These are phyloP conservation scores for Mucor racemosus DNA, from an alignment of 371 early-diverging fungal genomes.

Conservation along the genomic window DNA sequence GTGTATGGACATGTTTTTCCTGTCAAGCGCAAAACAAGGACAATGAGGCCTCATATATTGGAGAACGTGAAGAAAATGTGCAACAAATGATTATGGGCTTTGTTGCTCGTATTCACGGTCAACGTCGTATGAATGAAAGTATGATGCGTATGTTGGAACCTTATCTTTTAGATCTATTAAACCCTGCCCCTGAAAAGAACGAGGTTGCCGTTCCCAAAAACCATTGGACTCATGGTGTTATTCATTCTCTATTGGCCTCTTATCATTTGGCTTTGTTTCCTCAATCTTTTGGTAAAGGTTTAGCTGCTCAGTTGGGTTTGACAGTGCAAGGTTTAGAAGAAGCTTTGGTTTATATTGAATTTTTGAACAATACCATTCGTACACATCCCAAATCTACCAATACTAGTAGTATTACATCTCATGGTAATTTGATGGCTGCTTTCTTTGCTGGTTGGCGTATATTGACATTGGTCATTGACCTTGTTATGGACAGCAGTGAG, in stretches of 20 bases:
- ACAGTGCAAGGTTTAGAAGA: conserved; percentile 41
- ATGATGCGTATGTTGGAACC: conserved; percentile 50
- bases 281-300: conserved; percentile 45
- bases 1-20: conserved; percentile 29
- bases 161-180: conserved; percentile 35
- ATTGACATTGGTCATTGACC: conserved; percentile 33
- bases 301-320: conserved; percentile 45
- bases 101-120: conserved; percentile 31
- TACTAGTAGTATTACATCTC: background rate
- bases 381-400: conserved; percentile 7
- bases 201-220: conserved; percentile 27
- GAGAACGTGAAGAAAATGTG: conserved; percentile 34
- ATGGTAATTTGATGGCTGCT: conserved; percentile 46
- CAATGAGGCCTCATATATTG: conserved; percentile 19
- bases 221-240: conserved; percentile 48
- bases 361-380: conserved; percentile 26
- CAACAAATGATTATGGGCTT: conserved; percentile 38
- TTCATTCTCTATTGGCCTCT: conserved; percentile 40
- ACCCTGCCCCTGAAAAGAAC: conserved; percentile 24
- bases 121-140: conserved; percentile 26
- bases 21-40: conserved; percentile 16
- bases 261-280: conserved; percentile 50
- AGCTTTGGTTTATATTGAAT: conserved; percentile 38
- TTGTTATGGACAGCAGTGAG: conserved; percentile 33
- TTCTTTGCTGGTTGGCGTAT: conserved; percentile 54